Percentiles rank a stretch among this genome's conserved stretches.
These are phyloP conservation scores for Raphidocelis subcapitata DNA, from an alignment of 139 green algal genomes.

Conservation along the genomic window DNA sequence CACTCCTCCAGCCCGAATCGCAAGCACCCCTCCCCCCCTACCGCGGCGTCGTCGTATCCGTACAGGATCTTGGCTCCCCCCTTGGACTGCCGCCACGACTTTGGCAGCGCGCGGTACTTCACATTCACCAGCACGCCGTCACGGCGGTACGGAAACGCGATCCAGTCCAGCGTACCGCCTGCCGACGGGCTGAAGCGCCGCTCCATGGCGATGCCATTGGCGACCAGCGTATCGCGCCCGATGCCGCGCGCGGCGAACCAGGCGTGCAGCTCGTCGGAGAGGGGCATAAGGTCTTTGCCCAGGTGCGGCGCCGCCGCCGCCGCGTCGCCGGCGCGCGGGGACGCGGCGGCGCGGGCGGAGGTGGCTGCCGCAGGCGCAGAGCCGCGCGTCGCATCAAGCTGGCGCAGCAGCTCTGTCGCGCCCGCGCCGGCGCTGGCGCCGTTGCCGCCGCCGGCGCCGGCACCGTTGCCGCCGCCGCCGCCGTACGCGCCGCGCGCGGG, in stretches of 20 bases:
- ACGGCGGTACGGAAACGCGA: constrained; percentile 81
- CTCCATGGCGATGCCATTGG: constrained; percentile 55
- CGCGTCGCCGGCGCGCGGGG: too few species aligned
- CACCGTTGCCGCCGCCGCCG: not conserved
- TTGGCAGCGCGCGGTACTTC: constrained; percentile 73
- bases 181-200: constrained; percentile 21
- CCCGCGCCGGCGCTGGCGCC: too few species aligned
- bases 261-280: constrained; percentile 24
- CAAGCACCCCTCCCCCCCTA: not conserved
- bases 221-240: constrained; percentile 39
- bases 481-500: not conserved
- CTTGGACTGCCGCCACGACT: constrained; percentile 36
- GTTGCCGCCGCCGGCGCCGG: not conserved
- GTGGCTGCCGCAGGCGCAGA: too few species aligned
- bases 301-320: too few species aligned
- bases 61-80: constrained; percentile 84
- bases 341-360: too few species aligned
- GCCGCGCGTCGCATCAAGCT: too few species aligned
- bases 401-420: too few species aligned
- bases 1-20: not conserved
- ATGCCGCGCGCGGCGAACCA: constrained; percentile 68
- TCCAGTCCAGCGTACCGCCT: not conserved
- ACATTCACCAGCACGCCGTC: constrained; percentile 79
- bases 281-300: too few species aligned
- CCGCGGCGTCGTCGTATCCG: constrained; percentile 82